phyloP scores from a whole-genome alignment of 2,329 filamentous ascomycete species.

The Aspergillus oerlinghausenensis region DNA sequence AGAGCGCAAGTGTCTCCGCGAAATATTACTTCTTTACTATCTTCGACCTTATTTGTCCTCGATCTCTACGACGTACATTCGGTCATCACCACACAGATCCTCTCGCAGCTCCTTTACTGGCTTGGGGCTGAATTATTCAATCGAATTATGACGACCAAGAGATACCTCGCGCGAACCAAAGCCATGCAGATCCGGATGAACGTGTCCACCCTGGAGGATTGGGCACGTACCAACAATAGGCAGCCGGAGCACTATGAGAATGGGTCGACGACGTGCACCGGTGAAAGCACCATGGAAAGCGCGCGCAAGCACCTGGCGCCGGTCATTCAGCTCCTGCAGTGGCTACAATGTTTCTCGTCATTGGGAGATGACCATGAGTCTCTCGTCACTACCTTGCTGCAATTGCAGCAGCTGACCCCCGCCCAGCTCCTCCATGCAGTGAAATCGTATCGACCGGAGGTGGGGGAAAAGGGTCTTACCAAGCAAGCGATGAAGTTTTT shows the following conservation, averaged over 20 bases:
- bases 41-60: constrained; percentile 91
- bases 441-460: constrained; percentile 88
- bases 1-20: constrained; percentile 87
- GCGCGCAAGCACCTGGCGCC: constrained; percentile 81
- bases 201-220: constrained; percentile 89
- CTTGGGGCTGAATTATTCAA: constrained; percentile 95
- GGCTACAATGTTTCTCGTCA: constrained; percentile 96
- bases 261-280: constrained; percentile 77
- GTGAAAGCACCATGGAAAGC: constrained; percentile 81
- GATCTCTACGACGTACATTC: constrained; percentile 99
- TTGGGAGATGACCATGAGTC: constrained; percentile 86
- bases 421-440: constrained; percentile 89
- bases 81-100: constrained; percentile 85
- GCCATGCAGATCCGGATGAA: constrained; percentile 99
- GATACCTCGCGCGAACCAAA: constrained; percentile 92
- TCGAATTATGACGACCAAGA: constrained; percentile 91
- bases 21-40: constrained; percentile 92
- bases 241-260: constrained; percentile 94
- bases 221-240: constrained; percentile 88
- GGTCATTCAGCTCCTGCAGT: constrained; percentile 89
- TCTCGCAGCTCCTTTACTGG: constrained; percentile 94
- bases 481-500: constrained; percentile 88
- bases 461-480: constrained; percentile 85
- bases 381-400: constrained; percentile 80
- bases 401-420: constrained; percentile 76